Conservation (phyloP, 805 yeast genomes). For the Pichia rugopelliculosa region DNA sequence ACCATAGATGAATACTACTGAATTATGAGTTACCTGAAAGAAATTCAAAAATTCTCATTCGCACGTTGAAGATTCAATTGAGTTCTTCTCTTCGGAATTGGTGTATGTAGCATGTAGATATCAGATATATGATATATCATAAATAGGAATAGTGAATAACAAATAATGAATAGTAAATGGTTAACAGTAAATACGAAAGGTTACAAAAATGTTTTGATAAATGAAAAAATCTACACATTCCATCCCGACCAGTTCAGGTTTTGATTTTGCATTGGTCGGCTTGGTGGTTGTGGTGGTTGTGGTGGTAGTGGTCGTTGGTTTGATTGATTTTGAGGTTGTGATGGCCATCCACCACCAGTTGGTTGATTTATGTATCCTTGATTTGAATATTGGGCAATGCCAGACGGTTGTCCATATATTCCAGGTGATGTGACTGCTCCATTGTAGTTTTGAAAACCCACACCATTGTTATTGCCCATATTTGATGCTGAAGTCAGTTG, state of each 20-base stretch:
- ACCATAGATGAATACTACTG: no score
- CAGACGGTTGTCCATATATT: conserved; percentile 13
- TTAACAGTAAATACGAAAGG: no score
- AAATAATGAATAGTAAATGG: no score
- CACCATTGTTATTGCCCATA: not conserved
- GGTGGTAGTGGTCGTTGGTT: conserved; percentile 14
- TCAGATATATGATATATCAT: no score
- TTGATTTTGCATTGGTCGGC: conserved; percentile 4
- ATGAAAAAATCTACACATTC: not conserved
- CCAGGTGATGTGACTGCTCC: not conserved
- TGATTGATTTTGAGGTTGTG: conserved; percentile 12
- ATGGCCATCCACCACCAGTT: conserved; percentile 6
- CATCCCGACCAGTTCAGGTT: conserved; percentile 7
- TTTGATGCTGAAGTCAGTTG: not conserved
- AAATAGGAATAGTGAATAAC: no score
- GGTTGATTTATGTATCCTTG: conserved; percentile 3
- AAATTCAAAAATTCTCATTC: not conserved
- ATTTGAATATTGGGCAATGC: conserved; percentile 1
- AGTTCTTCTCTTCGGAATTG: no score
- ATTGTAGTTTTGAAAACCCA: not conserved
- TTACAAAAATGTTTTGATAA: not conserved
- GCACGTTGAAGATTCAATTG: not conserved
- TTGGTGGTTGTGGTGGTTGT: conserved; percentile 14
- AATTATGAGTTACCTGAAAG: no score
- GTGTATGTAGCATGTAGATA: no score